These are phyloP conservation scores for Mortierella sp. DNA, from an alignment of 371 early-diverging fungal genomes.

Conservation along the genomic window DNA sequence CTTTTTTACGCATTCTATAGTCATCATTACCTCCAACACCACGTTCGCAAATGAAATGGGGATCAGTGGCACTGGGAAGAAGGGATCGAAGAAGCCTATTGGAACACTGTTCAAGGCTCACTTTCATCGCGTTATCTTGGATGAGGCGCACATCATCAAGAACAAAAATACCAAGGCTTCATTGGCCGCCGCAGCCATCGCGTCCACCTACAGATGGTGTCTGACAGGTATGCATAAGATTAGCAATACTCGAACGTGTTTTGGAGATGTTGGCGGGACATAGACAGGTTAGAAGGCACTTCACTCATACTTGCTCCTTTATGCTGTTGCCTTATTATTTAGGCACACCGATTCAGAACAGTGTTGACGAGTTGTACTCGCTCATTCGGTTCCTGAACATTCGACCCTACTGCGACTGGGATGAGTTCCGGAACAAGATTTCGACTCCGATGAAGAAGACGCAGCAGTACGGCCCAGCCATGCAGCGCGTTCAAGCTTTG, in stretches of 20 bases:
- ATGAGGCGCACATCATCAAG: conserved; percentile 94
- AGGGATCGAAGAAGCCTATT: conserved; percentile 26
- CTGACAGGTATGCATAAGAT: conserved; percentile 80
- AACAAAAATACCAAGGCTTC: conserved; percentile 79
- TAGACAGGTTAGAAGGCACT: neutral
- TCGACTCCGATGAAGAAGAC: conserved; percentile 61
- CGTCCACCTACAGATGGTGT: conserved; percentile 83
- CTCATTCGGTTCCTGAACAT: conserved; percentile 84
- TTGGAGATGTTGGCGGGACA: neutral
- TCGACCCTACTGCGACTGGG: conserved; percentile 70
- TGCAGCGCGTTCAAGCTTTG: conserved; percentile 72
- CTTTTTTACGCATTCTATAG: conserved; percentile 13
- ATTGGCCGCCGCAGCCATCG: conserved; percentile 69
- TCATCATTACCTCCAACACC: conserved; percentile 36
- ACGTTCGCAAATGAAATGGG: conserved; percentile 31
- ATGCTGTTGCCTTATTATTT: neutral
- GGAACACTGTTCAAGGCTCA: conserved; percentile 50
- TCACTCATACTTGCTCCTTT: neutral
- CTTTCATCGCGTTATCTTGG: conserved; percentile 79
- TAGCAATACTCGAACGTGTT: neutral
- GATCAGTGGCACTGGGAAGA: neutral
- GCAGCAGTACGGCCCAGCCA: conserved; percentile 41
- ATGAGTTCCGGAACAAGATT: conserved; percentile 69
- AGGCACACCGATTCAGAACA: conserved; percentile 88
- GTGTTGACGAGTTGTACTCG: conserved; percentile 88